These are phyloP conservation scores for Cercospora zeina DNA, from an alignment of 2,329 filamentous ascomycete genomes.

Conservation along the genomic window DNA sequence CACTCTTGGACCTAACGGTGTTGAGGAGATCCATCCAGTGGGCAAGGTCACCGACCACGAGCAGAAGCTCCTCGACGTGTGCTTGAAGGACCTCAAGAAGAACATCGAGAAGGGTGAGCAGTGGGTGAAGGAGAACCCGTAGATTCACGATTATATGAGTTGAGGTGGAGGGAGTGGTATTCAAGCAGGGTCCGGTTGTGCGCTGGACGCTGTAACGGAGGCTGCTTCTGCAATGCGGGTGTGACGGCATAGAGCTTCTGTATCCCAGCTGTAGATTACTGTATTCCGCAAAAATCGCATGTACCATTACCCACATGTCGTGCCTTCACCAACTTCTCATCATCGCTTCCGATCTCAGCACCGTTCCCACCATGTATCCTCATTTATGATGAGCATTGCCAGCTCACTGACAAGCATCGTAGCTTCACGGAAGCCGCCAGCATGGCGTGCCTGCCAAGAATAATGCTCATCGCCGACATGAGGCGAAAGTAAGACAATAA, in stretches of 20 bases:
- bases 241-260: conserved; percentile 30
- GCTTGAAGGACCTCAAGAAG: conserved; percentile 79
- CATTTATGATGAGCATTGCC: background rate
- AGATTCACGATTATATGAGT: conserved; percentile 24
- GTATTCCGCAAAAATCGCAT: conserved; percentile 13
- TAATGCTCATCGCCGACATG: background rate
- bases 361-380: background rate
- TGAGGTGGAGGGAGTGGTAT: background rate
- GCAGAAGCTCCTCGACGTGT: conserved; percentile 84
- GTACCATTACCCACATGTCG: conserved; percentile 1
- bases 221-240: conserved; percentile 17
- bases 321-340: background rate
- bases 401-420: conserved; percentile 7
- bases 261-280: conserved; percentile 30
- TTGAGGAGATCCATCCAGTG: conserved; percentile 86
- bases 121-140: conserved; percentile 62
- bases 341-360: background rate
- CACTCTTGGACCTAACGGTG: conserved; percentile 94
- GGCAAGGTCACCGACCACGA: conserved; percentile 82
- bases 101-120: conserved; percentile 91
- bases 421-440: conserved; percentile 9
- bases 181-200: conserved; percentile 12
- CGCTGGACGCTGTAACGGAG: conserved; percentile 19
- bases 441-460: conserved; percentile 12
- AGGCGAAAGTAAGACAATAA: conserved; percentile 4